A percentile compares a stretch with the other conserved stretches of the same genome.
Evolutionary conservation across 176 grass and related monocot species (phyloP).

Genomic region (Thinopyrum elongatum): DNA sequence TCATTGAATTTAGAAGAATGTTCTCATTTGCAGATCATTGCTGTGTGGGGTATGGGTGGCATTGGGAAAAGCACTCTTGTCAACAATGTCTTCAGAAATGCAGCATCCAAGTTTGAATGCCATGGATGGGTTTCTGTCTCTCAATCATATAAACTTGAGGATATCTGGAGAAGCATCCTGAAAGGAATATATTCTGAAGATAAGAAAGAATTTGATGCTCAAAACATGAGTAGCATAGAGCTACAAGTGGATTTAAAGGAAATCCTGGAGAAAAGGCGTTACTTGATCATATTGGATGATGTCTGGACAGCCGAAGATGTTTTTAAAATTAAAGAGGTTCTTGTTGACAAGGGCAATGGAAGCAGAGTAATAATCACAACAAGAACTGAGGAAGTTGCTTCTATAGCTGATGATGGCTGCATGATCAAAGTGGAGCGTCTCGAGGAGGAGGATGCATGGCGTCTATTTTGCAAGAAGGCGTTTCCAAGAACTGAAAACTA

Average conservation of each 20-base stretch:
- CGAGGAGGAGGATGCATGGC: background rate
- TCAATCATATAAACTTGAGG: background rate
- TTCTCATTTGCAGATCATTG: background rate
- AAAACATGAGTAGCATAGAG: background rate
- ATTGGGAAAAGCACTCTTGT: conserved; percentile 52
- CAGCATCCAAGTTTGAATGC: background rate
- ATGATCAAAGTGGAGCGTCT: conserved; percentile 34
- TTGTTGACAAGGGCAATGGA: background rate
- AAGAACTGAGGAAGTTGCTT: conserved; percentile 29
- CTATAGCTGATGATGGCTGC: conserved; percentile 20
- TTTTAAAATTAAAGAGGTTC: background rate
- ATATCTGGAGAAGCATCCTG: conserved; percentile 21
- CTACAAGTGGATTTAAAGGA: background rate
- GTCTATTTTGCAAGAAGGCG: conserved; percentile 42
- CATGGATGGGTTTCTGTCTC: conserved; percentile 34
- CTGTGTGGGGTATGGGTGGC: conserved; percentile 48
- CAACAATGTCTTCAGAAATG: background rate
- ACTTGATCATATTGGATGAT: conserved; percentile 31
- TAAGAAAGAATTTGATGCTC: background rate
- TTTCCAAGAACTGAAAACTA: conserved; percentile 28
- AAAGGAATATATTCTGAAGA: background rate
- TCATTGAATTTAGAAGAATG: background rate
- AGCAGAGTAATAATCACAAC: conserved; percentile 46
- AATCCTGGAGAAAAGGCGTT: background rate
- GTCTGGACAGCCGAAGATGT: background rate